phyloP scores from a whole-genome alignment of 176 grass and related monocot species.

The Carex parvula region DNA sequence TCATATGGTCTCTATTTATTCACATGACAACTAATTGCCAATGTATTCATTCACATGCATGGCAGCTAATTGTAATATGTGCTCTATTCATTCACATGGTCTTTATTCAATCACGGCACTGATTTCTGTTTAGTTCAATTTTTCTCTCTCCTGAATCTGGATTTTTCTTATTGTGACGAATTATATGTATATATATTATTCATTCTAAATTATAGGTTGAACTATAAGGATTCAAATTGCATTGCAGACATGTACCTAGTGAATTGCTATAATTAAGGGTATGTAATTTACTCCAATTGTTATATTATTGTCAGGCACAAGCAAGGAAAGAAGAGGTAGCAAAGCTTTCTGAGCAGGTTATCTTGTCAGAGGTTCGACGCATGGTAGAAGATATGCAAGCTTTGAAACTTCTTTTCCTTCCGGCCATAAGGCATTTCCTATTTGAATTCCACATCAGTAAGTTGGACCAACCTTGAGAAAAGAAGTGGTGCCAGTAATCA shows the following conservation, averaged over 20 bases:
- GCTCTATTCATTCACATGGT: too few relatives aligned
- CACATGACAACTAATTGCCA: too few relatives aligned
- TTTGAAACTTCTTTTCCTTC: slow-evolving; percentile 28
- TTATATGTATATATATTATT: too few relatives aligned
- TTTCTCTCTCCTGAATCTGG: not conserved
- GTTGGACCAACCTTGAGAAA: too few relatives aligned
- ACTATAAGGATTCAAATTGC: not conserved
- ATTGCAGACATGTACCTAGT: not conserved
- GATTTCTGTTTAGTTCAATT: not conserved
- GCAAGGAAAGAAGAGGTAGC: slow-evolving; percentile 45
- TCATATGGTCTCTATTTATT: too few relatives aligned
- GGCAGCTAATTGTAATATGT: too few relatives aligned
- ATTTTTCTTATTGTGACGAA: not conserved
- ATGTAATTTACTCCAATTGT: not conserved
- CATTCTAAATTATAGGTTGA: not conserved
- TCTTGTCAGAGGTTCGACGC: slow-evolving; percentile 75
- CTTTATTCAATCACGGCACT: too few relatives aligned
- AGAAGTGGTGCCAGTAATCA: too few relatives aligned
- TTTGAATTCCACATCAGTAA: too few relatives aligned
- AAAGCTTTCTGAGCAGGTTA: slow-evolving; percentile 61
- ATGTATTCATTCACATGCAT: too few relatives aligned
- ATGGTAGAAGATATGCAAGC: slow-evolving; percentile 87
- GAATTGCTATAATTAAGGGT: not conserved
- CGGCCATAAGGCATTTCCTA: too few relatives aligned
- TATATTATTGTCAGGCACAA: slow-evolving; percentile 51